Evolutionary conservation across 176 grass and related monocot genomes (phyloP).

Genomic region (Cenchrus purpureus): DNA sequence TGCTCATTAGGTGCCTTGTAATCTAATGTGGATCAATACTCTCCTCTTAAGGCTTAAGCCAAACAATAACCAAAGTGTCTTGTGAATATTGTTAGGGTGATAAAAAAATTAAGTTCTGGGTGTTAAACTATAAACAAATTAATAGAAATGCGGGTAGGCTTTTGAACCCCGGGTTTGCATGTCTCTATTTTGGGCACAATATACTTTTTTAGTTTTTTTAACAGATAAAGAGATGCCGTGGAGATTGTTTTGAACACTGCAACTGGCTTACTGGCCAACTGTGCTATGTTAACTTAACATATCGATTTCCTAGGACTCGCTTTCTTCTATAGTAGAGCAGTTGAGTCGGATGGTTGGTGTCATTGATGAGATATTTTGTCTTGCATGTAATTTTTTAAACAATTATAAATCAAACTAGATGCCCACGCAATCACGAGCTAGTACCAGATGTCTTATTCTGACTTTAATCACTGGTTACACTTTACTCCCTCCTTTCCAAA

Average conservation of each 20-base stretch:
- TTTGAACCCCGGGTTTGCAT: neutral
- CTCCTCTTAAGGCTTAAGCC: neutral
- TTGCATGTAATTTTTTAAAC: slow-evolving; percentile 1
- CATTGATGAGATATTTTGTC: slow-evolving; percentile 30
- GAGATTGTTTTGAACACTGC: neutral
- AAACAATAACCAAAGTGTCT: neutral
- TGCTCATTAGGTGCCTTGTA: too few species aligned
- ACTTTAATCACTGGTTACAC: too few species aligned
- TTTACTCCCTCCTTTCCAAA: too few species aligned
- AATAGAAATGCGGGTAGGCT: neutral
- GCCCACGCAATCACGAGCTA: too few species aligned
- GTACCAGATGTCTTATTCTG: too few species aligned
- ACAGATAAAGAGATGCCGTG: neutral
- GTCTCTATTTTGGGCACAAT: neutral
- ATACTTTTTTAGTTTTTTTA: neutral
- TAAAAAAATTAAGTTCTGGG: too few species aligned
- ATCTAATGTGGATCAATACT: too few species aligned
- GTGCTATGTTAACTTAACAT: neutral
- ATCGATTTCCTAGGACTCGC: neutral
- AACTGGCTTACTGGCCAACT: neutral
- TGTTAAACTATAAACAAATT: too few species aligned
- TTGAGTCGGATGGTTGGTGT: neutral
- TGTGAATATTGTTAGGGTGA: neutral
- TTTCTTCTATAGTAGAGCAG: slow-evolving; percentile 6
- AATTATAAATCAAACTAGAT: neutral